Conservation (phyloP, 208 protist species). For the Trypanosoma theileri region DNA sequence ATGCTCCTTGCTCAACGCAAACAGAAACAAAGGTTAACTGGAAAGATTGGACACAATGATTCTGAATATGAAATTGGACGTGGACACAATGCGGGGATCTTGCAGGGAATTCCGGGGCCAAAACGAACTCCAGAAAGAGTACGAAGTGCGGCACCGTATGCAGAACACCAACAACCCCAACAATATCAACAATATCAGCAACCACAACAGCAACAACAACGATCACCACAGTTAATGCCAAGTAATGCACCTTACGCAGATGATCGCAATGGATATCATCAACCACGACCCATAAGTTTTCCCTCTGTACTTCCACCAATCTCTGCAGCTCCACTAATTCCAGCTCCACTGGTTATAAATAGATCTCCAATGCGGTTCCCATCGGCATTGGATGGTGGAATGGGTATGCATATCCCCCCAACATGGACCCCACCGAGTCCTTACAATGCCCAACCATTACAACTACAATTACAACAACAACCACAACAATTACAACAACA, state of each 20-base stretch:
- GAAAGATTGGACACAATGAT: slow-evolving; percentile 84
- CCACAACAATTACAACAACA: background rate
- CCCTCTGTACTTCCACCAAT: slow-evolving; percentile 10
- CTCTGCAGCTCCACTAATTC: background rate
- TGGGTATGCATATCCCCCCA: background rate
- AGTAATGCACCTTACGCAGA: background rate
- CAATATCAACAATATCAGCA: slow-evolving; percentile 19
- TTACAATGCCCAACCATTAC: background rate
- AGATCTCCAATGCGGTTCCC: slow-evolving; percentile 9
- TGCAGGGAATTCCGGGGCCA: background rate
- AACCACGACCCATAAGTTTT: slow-evolving; percentile 1
- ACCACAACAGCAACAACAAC: slow-evolving; percentile 16
- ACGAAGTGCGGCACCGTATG: background rate
- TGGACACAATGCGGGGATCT: slow-evolving; percentile 20
- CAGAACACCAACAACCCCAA: background rate
- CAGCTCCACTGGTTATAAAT: background rate
- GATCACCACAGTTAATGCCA: background rate
- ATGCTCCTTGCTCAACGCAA: slow-evolving; percentile 58
- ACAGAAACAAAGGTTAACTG: slow-evolving; percentile 62
- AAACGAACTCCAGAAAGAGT: background rate
- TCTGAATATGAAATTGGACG: slow-evolving; percentile 66
- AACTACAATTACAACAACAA: background rate
- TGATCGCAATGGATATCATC: background rate
- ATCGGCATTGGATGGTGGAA: background rate
- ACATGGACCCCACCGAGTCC: background rate